These are phyloP conservation scores for Globisporangium polare DNA, from an alignment of 352 stramenopile species.

Conservation along the genomic window DNA sequence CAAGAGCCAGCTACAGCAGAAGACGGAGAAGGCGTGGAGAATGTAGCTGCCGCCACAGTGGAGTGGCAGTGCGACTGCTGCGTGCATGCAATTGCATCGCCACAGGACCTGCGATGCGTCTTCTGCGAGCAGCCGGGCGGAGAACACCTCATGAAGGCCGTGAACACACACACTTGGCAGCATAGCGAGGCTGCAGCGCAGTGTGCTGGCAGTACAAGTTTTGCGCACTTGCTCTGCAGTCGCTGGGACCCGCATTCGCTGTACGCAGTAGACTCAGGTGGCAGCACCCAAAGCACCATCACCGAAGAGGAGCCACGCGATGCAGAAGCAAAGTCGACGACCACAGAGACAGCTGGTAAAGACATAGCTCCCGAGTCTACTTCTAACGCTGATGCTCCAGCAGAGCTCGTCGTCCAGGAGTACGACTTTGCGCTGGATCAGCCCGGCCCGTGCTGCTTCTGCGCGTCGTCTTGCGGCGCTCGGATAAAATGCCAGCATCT, in stretches of 20 bases:
- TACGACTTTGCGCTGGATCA: constrained; percentile 17
- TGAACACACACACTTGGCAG: constrained; percentile 21
- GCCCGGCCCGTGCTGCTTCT: constrained; percentile 48
- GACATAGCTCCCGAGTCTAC: neutral
- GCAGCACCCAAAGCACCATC: neutral
- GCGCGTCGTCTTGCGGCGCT: constrained; percentile 26
- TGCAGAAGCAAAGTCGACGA: neutral
- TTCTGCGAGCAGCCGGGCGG: constrained; percentile 34
- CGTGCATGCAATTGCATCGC: constrained; percentile 16
- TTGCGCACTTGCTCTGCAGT: constrained; percentile 43
- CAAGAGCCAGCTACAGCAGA: constrained; percentile 1
- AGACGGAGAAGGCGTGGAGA: neutral
- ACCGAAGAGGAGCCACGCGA: neutral
- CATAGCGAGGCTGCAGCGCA: neutral
- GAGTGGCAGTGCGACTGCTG: constrained; percentile 50
- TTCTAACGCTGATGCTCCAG: neutral
- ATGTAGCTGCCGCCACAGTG: neutral
- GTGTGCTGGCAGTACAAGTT: constrained; percentile 12
- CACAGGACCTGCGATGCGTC: constrained; percentile 22
- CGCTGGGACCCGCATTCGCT: constrained; percentile 44
- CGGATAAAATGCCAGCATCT: constrained; percentile 58
- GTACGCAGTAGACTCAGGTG: constrained; percentile 8
- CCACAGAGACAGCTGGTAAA: neutral
- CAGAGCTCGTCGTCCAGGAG: constrained; percentile 7
- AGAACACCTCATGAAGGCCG: constrained; percentile 20